phyloP scores from a whole-genome alignment of 2,329 filamentous ascomycete genomes.

The Fusarium pseudocircinatum region DNA sequence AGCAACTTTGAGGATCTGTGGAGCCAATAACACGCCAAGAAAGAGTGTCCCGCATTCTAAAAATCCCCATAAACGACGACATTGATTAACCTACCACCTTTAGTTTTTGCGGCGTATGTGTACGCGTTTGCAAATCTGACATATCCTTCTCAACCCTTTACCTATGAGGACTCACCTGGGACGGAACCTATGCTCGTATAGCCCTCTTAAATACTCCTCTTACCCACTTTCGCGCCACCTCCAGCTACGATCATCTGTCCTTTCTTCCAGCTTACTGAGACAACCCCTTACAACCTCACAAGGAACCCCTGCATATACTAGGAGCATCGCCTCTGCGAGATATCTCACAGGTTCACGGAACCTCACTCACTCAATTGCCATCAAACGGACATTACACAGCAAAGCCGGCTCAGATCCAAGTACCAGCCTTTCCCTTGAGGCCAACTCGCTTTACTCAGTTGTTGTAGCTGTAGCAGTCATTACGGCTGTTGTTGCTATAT shows the following conservation, averaged over 20 bases:
- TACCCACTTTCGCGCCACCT: conserved; percentile 13
- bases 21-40: conserved; percentile 32
- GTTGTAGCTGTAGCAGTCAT: conserved; percentile 20
- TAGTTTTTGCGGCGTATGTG: conserved; percentile 22
- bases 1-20: conserved; percentile 18
- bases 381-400: conserved; percentile 3
- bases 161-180: conserved; percentile 39
- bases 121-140: conserved; percentile 27
- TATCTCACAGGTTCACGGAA: background rate
- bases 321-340: conserved; percentile 14
- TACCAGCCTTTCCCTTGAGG: conserved; percentile 21
- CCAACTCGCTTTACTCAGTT: conserved; percentile 27
- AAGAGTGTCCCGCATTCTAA: conserved; percentile 35
- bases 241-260: conserved; percentile 25
- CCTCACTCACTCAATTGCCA: background rate
- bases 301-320: conserved; percentile 16
- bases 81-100: conserved; percentile 21
- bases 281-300: conserved; percentile 23
- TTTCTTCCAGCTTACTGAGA: conserved; percentile 17
- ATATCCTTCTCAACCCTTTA: conserved; percentile 18
- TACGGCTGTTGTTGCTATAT: conserved; percentile 24
- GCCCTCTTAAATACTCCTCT: conserved; percentile 5
- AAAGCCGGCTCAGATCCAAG: background rate
- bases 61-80: conserved; percentile 35
- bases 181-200: conserved; percentile 25